Evolutionary conservation across 768 basidiomycete species (phyloP).

Genomic region (Xerocomellus amylosporus): DNA sequence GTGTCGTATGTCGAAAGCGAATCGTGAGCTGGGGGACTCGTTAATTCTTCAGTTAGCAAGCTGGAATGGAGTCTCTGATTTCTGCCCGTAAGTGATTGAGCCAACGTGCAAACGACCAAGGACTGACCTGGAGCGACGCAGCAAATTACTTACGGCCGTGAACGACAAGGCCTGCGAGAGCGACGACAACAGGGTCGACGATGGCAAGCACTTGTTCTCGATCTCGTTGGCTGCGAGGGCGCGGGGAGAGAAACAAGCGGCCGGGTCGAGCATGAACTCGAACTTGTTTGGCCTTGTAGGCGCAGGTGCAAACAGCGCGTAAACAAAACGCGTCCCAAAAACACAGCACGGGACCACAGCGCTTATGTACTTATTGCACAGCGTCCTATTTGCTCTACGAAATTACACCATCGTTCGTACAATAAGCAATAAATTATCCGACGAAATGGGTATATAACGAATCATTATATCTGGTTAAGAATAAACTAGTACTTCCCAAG

Average conservation of each 20-base stretch:
- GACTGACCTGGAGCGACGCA: constrained; percentile 24
- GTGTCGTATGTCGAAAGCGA: constrained; percentile 16
- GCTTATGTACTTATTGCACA: neutral
- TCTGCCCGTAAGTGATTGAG: neutral
- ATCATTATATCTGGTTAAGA: neutral
- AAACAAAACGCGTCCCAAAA: constrained; percentile 27
- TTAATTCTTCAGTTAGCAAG: constrained; percentile 22
- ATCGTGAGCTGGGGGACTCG: constrained; percentile 27
- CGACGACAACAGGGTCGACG: constrained; percentile 18
- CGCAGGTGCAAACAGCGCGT: constrained; percentile 28
- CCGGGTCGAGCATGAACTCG: constrained; percentile 21
- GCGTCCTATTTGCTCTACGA: neutral
- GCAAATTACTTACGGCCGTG: constrained; percentile 27
- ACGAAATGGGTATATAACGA: neutral
- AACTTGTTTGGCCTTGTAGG: constrained; percentile 36
- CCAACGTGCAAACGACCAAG: neutral
- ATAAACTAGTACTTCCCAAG: constrained; percentile 3
- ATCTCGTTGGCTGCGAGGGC: constrained; percentile 18
- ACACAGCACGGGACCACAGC: constrained; percentile 20
- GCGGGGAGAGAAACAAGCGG: constrained; percentile 18
- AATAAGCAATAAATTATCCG: neutral
- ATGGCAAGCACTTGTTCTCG: constrained; percentile 20
- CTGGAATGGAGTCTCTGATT: constrained; percentile 12
- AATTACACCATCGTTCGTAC: constrained; percentile 6
- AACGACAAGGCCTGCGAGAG: constrained; percentile 18